Base-by-base conservation (phyloP, 2,329 filamentous ascomycete species). In the Sarocladium strictum region DNA sequence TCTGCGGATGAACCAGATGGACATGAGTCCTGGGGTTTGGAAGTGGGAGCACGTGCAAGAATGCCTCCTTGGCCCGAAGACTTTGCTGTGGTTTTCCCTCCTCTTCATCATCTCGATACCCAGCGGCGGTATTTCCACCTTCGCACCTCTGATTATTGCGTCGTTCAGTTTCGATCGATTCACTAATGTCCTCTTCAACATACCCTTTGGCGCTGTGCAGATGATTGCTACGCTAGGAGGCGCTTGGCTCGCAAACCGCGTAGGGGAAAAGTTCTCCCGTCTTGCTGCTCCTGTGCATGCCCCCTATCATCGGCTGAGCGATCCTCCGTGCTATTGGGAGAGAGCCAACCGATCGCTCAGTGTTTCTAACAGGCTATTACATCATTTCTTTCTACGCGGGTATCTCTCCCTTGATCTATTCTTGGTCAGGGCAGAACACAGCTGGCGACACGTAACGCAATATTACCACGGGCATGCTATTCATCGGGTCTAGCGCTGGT, bases 381-480 rank as follows among this genome's bases (percentile, higher is more conserved):
- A 69, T 83, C 40, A 80, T 83, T 38, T 83, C 79, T 0, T 75
- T 83, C 7, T 84, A 84, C 53, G 80, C 81, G 0, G 83, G 63
- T 9, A 71, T 74, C 29, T 77, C 80, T 1, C 82, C 79, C 0
- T 65, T 83, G 53, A 76, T 83, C 21, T 82, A 80, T 61, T 76
- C 76, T 0, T 82, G 78, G 78, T 76, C 74, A 0, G 76, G 75
- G 0, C 78, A 80, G 52, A 84, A 84, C 58, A 51, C 84, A 0
- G 84, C 75, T 2, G 84, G 84, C 0, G 83, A 87, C 56, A 87
- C 84, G 0, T 87, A 87, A 64, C 78, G 82, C 57, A 86, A 86
- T 62, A 76, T 81, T 2, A 85, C 79, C 0, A 85, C 82, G 0
- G 81, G 73, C 2, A 75, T 83, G 14, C 67, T 86, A 2, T 84